phyloP scores from a whole-genome alignment of 495 filamentous ascomycete genomes.

The Penicillium steckii region DNA sequence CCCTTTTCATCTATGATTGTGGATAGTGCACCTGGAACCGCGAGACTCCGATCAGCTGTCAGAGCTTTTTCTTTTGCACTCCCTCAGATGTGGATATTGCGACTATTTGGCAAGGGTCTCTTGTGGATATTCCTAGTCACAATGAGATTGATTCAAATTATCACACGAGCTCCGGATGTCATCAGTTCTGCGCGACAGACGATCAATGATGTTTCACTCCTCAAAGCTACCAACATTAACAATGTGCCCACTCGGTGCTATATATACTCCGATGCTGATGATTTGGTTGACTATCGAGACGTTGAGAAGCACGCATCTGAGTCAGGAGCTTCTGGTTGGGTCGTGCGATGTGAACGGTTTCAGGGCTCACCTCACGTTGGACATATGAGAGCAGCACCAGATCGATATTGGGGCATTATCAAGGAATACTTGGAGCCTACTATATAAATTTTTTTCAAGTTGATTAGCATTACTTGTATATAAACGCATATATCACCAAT shows the following conservation, averaged over 20 bases:
- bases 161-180: slow-evolving; percentile 21
- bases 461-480: background rate
- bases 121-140: slow-evolving; percentile 25
- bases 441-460: background rate
- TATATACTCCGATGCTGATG: slow-evolving; percentile 46
- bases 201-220: slow-evolving; percentile 30
- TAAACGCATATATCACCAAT: no score
- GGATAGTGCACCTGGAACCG: slow-evolving; percentile 43
- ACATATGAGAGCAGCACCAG: slow-evolving; percentile 42
- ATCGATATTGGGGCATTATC: slow-evolving; percentile 45
- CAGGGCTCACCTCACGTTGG: slow-evolving; percentile 41
- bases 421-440: slow-evolving; percentile 22
- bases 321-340: slow-evolving; percentile 33
- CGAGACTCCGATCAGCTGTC: slow-evolving; percentile 24
- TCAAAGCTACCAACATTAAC: slow-evolving; percentile 20
- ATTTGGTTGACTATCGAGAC: slow-evolving; percentile 36
- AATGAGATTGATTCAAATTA: slow-evolving; percentile 8
- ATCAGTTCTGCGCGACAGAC: slow-evolving; percentile 25
- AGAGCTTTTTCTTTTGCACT: slow-evolving; percentile 39
- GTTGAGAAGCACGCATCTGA: slow-evolving; percentile 43
- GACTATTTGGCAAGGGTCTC: slow-evolving; percentile 24
- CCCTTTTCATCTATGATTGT: slow-evolving; percentile 36
- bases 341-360: slow-evolving; percentile 40
- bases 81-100: slow-evolving; percentile 32
- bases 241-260: slow-evolving; percentile 33